Conservation (phyloP, 805 yeast genomes). For the Candida insectalens region DNA sequence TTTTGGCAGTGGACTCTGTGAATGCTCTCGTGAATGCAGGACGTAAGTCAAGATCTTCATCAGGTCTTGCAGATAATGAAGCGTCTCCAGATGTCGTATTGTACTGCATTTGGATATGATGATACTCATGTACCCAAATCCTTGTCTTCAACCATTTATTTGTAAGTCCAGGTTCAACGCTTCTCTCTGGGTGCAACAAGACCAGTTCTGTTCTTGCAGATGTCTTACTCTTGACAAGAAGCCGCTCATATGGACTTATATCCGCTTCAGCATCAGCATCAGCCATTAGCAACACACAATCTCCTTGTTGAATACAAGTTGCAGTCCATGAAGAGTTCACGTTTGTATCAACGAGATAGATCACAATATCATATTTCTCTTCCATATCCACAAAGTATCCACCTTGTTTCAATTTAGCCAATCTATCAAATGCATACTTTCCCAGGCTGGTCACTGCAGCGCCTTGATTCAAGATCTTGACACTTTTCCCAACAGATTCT, state of each 20-base stretch:
- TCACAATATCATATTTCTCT: constrained; percentile 78
- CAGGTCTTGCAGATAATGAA: background rate
- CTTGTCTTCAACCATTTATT: constrained; percentile 76
- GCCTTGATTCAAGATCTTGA: constrained; percentile 76
- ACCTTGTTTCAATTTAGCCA: constrained; percentile 75
- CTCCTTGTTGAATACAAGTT: constrained; percentile 91
- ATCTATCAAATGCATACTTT: constrained; percentile 82
- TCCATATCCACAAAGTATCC: constrained; percentile 89
- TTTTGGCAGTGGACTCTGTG: constrained; percentile 16
- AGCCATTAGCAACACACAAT: constrained; percentile 82
- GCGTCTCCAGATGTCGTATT: constrained; percentile 3
- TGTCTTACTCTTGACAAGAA: constrained; percentile 65
- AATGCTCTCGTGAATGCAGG: too few relatives aligned
- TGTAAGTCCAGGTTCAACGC: constrained; percentile 79
- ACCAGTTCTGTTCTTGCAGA: constrained; percentile 85
- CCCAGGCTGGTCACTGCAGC: constrained; percentile 75
- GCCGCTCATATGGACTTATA: constrained; percentile 78
- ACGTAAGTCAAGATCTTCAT: constrained; percentile 3
- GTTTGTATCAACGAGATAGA: constrained; percentile 82
- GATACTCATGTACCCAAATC: constrained; percentile 88
- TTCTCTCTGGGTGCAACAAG: constrained; percentile 72
- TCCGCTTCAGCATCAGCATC: constrained; percentile 67
- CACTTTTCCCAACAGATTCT: constrained; percentile 59
- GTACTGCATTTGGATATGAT: constrained; percentile 67
- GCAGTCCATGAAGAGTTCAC: constrained; percentile 82